Percentiles rank a stretch among this genome's conserved stretches.
Conservation (phyloP, 2,329 filamentous ascomycete genomes). For the Hortaea werneckii region DNA sequence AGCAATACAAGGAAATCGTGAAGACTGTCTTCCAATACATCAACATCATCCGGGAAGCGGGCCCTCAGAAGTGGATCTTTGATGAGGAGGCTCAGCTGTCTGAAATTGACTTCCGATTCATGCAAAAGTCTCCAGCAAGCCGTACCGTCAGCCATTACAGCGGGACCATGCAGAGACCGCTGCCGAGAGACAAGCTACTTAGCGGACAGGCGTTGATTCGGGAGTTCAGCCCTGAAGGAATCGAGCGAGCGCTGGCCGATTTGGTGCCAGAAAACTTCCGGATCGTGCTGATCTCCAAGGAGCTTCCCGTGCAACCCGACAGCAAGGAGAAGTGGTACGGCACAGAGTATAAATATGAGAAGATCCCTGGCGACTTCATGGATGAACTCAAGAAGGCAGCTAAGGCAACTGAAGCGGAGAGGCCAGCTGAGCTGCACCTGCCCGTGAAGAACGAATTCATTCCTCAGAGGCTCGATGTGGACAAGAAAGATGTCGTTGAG, state of each 20-base stretch:
- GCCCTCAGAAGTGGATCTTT: conserved; percentile 86
- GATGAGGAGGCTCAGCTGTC: conserved; percentile 83
- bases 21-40: conserved; percentile 88
- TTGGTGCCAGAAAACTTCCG: conserved; percentile 84
- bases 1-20: conserved; percentile 70
- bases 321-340: conserved; percentile 95
- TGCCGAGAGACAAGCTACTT: conserved; percentile 78
- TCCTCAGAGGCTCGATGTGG: conserved; percentile 82
- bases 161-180: conserved; percentile 80
- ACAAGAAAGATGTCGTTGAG: conserved; percentile 79
- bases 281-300: conserved; percentile 71
- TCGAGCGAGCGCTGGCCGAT: conserved; percentile 61
- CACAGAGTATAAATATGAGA: conserved; percentile 80
- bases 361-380: conserved; percentile 67
- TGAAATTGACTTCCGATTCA: conserved; percentile 91
- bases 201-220: conserved; percentile 68
- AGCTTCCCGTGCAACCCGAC: conserved; percentile 75
- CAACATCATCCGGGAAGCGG: conserved; percentile 66
- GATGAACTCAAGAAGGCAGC: conserved; percentile 57
- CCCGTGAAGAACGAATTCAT: conserved; percentile 95
- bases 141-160: conserved; percentile 79
- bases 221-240: conserved; percentile 68
- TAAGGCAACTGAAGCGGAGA: conserved; percentile 41
- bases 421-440: conserved; percentile 65
- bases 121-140: conserved; percentile 82